Conservation (phyloP, 108 stramenopile species). For the Nitzschia sp. region DNA sequence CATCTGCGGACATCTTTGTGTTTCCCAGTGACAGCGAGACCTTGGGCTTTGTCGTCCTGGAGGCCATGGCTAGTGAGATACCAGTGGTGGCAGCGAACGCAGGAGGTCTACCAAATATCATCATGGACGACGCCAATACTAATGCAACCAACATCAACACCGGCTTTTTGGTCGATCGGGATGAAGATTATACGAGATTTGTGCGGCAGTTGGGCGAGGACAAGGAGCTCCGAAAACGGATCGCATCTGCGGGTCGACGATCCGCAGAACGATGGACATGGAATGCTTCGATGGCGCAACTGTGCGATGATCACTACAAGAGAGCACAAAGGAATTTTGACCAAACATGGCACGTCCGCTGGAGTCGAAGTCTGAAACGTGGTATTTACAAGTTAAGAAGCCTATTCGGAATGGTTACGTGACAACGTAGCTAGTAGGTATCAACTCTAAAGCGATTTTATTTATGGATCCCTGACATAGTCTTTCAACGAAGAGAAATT, state of each 20-base stretch:
- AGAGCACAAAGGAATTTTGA: conserved; percentile 1
- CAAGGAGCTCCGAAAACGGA: not conserved
- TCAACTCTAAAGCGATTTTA: not conserved
- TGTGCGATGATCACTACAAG: conserved; percentile 14
- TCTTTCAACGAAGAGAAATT: not conserved
- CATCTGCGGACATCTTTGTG: conserved; percentile 77
- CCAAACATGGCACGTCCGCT: not conserved
- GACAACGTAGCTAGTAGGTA: not conserved
- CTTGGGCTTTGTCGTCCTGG: conserved; percentile 86
- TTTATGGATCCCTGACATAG: not conserved
- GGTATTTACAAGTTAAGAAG: not conserved
- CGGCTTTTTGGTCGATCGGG: conserved; percentile 66
- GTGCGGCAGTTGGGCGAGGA: conserved; percentile 13
- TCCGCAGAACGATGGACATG: conserved; percentile 26
- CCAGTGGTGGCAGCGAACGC: conserved; percentile 34
- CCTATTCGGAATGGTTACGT: not conserved
- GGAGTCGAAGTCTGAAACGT: not conserved
- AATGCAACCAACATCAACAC: conserved; percentile 29
- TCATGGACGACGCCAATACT: not conserved
- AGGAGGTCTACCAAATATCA: not conserved
- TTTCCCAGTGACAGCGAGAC: conserved; percentile 80
- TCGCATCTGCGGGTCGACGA: conserved; percentile 7
- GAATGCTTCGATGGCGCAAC: conserved; percentile 21
- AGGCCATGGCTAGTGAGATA: conserved; percentile 88
- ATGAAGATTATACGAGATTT: conserved; percentile 44